Percentiles rank a stretch among this genome's conserved stretches.
Conservation (phyloP, 495 filamentous ascomycete genomes). For the Aspergillus asperescens region DNA sequence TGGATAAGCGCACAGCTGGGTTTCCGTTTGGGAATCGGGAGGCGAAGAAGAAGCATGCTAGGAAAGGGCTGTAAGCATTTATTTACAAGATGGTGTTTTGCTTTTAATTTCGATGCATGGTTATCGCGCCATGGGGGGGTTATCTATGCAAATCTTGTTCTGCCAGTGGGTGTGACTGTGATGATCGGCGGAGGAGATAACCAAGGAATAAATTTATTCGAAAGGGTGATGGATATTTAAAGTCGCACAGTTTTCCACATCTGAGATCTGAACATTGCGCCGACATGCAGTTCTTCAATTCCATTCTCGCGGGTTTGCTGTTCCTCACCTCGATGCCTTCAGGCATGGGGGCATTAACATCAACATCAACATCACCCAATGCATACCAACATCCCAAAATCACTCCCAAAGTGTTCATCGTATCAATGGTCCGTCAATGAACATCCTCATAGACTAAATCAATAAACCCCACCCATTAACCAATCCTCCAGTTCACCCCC, state of each 20-base stretch:
- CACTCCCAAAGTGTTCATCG: slow-evolving; percentile 62
- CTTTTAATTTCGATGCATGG: too few species aligned
- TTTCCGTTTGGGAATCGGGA: slow-evolving; percentile 62
- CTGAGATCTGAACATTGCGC: too few species aligned
- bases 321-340: slow-evolving; percentile 12
- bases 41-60: slow-evolving; percentile 51
- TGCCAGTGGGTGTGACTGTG: not conserved
- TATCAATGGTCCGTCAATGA: slow-evolving; percentile 60
- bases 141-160: not conserved
- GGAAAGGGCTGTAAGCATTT: not conserved
- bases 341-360: slow-evolving; percentile 1
- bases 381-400: slow-evolving; percentile 29
- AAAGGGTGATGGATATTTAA: not conserved
- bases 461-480: slow-evolving; percentile 10
- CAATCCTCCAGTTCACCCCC: slow-evolving; percentile 50
- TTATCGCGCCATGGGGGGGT: too few species aligned
- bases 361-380: too few species aligned
- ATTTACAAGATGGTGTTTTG: too few species aligned
- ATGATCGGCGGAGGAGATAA: not conserved
- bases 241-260: not conserved
- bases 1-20: slow-evolving; percentile 71
- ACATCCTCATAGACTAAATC: not conserved
- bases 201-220: not conserved
- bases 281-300: slow-evolving; percentile 16
- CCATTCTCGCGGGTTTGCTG: slow-evolving; percentile 13